phyloP scores from a whole-genome alignment of 805 yeast species.

The Wickerhamiella sorbophila region DNA sequence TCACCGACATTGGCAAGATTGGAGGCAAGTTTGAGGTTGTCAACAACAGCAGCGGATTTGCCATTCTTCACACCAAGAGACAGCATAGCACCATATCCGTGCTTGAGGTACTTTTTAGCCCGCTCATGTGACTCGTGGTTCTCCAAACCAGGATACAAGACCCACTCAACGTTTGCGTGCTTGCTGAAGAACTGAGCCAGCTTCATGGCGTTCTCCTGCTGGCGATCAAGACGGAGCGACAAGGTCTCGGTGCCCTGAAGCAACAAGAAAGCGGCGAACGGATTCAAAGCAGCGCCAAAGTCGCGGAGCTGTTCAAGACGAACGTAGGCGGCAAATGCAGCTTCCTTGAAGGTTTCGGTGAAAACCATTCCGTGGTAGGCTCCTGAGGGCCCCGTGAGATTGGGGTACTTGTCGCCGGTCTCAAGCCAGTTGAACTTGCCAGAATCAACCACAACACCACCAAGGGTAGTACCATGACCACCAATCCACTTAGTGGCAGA shows the following conservation, averaged over 20 bases:
- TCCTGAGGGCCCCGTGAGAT: conserved; percentile 77
- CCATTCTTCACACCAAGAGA: conserved; percentile 73
- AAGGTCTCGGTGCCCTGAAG: conserved; percentile 90
- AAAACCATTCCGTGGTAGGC: conserved; percentile 84
- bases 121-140: conserved; percentile 63
- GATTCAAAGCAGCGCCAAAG: conserved; percentile 78
- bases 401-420: conserved; percentile 51
- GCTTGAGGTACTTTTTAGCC: conserved; percentile 67
- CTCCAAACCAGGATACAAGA: conserved; percentile 80
- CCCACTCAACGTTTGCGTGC: conserved; percentile 64
- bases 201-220: conserved; percentile 64
- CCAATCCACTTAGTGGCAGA: conserved; percentile 98
- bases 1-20: conserved; percentile 97
- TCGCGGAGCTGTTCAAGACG: conserved; percentile 40
- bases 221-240: conserved; percentile 88
- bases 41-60: conserved; percentile 70
- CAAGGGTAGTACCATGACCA: conserved; percentile 92
- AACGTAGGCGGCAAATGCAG: conserved; percentile 14
- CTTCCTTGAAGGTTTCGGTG: conserved; percentile 46
- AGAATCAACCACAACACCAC: conserved; percentile 61
- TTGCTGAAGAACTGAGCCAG: conserved; percentile 65
- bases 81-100: conserved; percentile 77
- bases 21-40: conserved; percentile 68
- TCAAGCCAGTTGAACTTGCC: conserved; percentile 78
- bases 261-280: conserved; percentile 75